phyloP scores from a whole-genome alignment of 768 basidiomycete species.

The Hysterangium stoloniferum region DNA sequence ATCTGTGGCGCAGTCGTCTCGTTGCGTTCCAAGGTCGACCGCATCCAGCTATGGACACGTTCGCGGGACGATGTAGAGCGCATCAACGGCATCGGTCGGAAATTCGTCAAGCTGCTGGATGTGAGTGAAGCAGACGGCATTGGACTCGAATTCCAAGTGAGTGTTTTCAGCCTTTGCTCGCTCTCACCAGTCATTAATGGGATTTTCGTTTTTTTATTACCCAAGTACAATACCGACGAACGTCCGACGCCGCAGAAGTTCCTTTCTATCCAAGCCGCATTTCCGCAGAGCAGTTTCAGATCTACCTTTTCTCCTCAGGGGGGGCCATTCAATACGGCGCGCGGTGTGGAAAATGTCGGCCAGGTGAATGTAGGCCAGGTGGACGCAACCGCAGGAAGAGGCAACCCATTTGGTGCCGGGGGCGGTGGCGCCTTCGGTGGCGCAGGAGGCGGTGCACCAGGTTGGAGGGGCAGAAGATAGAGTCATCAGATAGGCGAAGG shows the following conservation, averaged over 20 bases:
- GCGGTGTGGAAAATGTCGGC: neutral
- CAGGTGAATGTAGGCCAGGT: neutral
- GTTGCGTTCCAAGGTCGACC: constrained; percentile 75
- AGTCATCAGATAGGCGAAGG: no score
- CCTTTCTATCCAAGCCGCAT: constrained; percentile 58
- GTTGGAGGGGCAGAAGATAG: neutral
- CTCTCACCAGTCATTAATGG: neutral
- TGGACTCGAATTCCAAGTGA: constrained; percentile 85
- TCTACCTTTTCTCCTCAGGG: constrained; percentile 39
- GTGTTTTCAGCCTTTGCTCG: constrained; percentile 16
- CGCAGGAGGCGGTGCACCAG: no score
- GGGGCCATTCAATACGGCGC: neutral
- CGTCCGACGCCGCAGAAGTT: constrained; percentile 77
- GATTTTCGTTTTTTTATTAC: neutral
- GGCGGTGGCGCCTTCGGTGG: constrained; percentile 1
- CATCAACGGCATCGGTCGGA: constrained; percentile 78
- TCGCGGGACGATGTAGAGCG: constrained; percentile 79
- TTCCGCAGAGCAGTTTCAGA: constrained; percentile 60
- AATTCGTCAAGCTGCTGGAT: constrained; percentile 74
- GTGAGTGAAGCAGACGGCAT: constrained; percentile 78
- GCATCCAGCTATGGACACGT: constrained; percentile 89
- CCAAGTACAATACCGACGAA: constrained; percentile 81
- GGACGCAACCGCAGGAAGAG: neutral
- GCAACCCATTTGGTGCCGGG: constrained; percentile 2
- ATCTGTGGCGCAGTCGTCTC: constrained; percentile 73